Conservation (phyloP, 208 protist species). For the Strigomonas galati region DNA sequence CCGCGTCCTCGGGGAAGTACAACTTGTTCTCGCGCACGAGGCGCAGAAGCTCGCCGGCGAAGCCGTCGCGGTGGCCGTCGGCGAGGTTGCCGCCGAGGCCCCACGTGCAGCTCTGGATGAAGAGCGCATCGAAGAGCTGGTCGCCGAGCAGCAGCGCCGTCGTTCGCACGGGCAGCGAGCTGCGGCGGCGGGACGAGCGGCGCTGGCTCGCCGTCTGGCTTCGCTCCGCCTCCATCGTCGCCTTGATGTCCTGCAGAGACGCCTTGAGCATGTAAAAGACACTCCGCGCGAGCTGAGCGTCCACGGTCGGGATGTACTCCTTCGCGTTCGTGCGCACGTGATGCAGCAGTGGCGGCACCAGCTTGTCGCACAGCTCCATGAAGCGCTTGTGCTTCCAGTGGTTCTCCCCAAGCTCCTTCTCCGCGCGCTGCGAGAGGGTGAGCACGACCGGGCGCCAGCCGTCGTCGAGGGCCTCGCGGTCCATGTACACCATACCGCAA, state of each 20-base stretch:
- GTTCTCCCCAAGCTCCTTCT: slow-evolving; percentile 23
- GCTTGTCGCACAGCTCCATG: slow-evolving; percentile 59
- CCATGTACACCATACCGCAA: slow-evolving; percentile 98
- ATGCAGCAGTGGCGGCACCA: slow-evolving; percentile 60
- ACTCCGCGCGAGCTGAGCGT: slow-evolving; percentile 82
- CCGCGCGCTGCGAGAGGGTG: slow-evolving; percentile 51
- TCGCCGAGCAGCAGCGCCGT: slow-evolving; percentile 50
- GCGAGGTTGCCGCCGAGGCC: slow-evolving; percentile 92
- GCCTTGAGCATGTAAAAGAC: slow-evolving; percentile 86
- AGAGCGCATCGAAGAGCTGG: slow-evolving; percentile 80
- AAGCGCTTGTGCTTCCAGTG: slow-evolving; percentile 74
- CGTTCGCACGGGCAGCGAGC: slow-evolving; percentile 35
- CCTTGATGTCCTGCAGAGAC: slow-evolving; percentile 28
- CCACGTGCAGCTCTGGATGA: slow-evolving; percentile 95
- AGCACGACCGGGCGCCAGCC: slow-evolving; percentile 73
- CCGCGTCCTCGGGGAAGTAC: slow-evolving; percentile 37
- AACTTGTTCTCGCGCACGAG: slow-evolving; percentile 63
- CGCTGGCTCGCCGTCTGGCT: slow-evolving; percentile 11
- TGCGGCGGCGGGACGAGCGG: slow-evolving; percentile 42
- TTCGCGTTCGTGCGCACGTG: slow-evolving; percentile 80
- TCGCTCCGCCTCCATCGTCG: slow-evolving; percentile 23
- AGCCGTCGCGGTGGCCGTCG: slow-evolving; percentile 74
- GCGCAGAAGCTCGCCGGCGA: slow-evolving; percentile 69
- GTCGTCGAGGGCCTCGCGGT: slow-evolving; percentile 81
- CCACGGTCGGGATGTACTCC: slow-evolving; percentile 85